Evolutionary conservation across 306 rosid genomes (phyloP), one percentile per base, ranked within the genome.

Genomic region (Hippophae gyantsensis): DNA sequence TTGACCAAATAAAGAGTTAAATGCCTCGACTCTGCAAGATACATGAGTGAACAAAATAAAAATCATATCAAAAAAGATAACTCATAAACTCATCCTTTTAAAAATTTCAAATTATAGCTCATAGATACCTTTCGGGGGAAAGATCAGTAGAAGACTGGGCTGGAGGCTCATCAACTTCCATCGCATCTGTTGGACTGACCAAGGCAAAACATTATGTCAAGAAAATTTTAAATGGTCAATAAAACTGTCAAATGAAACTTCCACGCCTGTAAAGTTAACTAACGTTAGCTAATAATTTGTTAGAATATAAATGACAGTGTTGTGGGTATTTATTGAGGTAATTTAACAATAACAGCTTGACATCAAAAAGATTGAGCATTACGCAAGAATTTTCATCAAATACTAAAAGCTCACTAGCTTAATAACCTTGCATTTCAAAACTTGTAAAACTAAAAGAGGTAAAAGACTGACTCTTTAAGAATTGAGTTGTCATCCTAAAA

Each of bases 1-100:
- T 74, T 86, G 97, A 74, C 86, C 89, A 73, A 93, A 82, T 12
- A 75, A 69, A 68, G 95, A 72, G 63, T 84, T 82, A 68, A 88
- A 88, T 61, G 83, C 90, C 75, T 77, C 85, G 7, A 75, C 73
- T 82, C 99, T 93, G 88, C 73, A 66, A 47, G 66, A 41, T 5
- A 8, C 52, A 10, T 49, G 51, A 25, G 50, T 13, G 42, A 8
- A 43, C 42, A 56, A 13, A 60, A 42, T 57, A 42, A 48, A 70
- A 49, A 58, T 48, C 8, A 13, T 57, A 52, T 48, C 44, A 6
- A 3, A 41, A 23, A 45, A 7, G 9, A 14, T 47, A 2, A 52
- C 14, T 7, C 6, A 49, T 12, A 11, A 55, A 48, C 23, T 63
- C 52, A 52, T 12, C 52, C 56, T 47, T 50, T 63, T 43, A 53